Evolutionary conservation across 179 eudicot species (phyloP), one percentile per base, ranked within the genome.

Genomic region (Vitellaria paradoxa): DNA sequence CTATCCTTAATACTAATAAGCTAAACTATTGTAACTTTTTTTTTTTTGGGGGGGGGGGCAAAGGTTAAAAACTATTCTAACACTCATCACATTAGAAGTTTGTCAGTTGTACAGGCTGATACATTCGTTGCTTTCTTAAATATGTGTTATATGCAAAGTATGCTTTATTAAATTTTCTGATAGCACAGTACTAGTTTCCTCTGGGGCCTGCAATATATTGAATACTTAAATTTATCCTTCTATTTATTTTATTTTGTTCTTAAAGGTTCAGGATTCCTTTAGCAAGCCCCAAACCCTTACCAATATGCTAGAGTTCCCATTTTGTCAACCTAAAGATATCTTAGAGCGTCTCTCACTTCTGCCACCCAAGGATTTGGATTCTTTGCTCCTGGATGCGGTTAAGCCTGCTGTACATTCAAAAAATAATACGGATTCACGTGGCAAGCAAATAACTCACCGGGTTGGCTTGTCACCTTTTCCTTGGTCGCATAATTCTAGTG

Each of bases 341-440:
- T 77, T 92, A 78, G 89, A 88, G 74, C 89, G 83, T 57, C 84
- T 96, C 77, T 79, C 86, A n/a, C 96, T 94, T 85, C 89, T 94
- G 84, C 88, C 93, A 65, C 82, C 92, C 45, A 87, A 85, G 77
- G 97, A 92, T 75, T 84, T 96, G 85, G 94, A 92, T 61, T 86
- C 84, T 71, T 80, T 96, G 80, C 91, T 96, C 77, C 89, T 89
- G 71, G 97, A 96, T 81, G 88, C 90, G 9, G 80, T 82, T 72
- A 93, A 91, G 82, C 82, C 87, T 57, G 81, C 80, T 52, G 65
- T 73, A 62, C 26, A 83, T 67, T 77, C 82, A 77, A 87, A 86
- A 80, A 83, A 81, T 68, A 75, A 72, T 66, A 30, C 84, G 69
- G 97, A 92, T 78, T 80, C 83, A 42, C 92, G 90, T 79, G 82